Base-by-base conservation (phyloP, 2,329 filamentous ascomycete species). In the Diatrype stigma region DNA sequence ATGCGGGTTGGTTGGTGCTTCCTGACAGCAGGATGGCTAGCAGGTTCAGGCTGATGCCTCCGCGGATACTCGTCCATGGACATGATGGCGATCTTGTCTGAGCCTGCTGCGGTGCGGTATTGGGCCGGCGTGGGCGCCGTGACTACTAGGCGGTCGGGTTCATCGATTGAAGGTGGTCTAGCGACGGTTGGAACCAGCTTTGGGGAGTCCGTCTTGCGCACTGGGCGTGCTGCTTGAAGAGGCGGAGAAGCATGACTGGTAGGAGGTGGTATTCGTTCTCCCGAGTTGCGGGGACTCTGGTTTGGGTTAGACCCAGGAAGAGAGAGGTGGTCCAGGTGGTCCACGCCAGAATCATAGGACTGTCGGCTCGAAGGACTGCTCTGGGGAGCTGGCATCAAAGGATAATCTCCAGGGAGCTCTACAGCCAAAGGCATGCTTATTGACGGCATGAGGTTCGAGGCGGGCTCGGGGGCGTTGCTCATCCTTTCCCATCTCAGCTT, bases 31-130 rank as follows among this genome's bases (percentile, higher is more conserved):
- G 57, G 60, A 32, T 62, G 61, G 34, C 51, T 52, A 40, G 57
- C 58, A 3, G 52, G 47, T 10, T 60, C 60, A 28, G 61, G 60
- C 7, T 63, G 61, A 49, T 64, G 70, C 54, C 67, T 70, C 51
- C 71, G 72, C 0, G 82, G 78, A 46, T 77, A 73, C 56, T 87
- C 83, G 55, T 88, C 85, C 0, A 74, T 67, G 42, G 77, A 75
- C 50, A 77, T 74, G 49, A 89, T 81, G 17, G 82, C 79, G 57
- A 89, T 89, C 60, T 89, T 85, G 61, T 92, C 88, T 6, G 78
- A 72, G 0, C 83, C 85, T 11, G 69, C 75, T n/a, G 70, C 79
- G 48, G 69, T 80, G 57, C 67, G 79, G 69, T 77, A 86, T 74
- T 78, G 83, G 53, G 69, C 73, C 45, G 81, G 81, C 2, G 81